A percentile compares a stretch with the other conserved stretches of the same genome.
Conservation (phyloP, 805 yeast species). For the Wickerhamiella occidentalis region DNA sequence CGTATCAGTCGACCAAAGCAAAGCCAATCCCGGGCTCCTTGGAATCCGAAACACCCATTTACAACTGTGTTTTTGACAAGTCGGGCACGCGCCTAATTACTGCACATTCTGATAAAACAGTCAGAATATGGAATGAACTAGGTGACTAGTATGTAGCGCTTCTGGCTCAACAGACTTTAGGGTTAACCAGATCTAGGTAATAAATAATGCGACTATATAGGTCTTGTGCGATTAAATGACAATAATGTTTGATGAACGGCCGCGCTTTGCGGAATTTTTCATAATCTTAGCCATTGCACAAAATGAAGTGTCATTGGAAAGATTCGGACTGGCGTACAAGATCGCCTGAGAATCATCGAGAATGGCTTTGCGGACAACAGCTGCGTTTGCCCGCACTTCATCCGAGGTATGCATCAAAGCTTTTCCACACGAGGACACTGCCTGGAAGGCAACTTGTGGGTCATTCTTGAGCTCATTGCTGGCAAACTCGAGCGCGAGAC, state of each 20-base stretch:
- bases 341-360: background rate
- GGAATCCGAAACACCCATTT: conserved; percentile 46
- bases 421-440: background rate
- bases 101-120: conserved; percentile 77
- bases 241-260: background rate
- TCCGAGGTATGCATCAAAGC: background rate
- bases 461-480: background rate
- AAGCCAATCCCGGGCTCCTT: conserved; percentile 58
- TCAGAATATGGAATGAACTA: conserved; percentile 48
- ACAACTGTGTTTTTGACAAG: conserved; percentile 42
- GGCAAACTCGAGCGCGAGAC: background rate
- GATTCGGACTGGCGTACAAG: background rate
- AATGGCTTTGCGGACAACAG: background rate
- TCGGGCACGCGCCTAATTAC: conserved; percentile 73
- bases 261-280: background rate
- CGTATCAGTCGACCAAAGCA: conserved; percentile 43
- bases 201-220: background rate
- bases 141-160: too few species aligned
- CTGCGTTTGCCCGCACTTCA: background rate
- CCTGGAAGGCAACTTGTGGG: background rate
- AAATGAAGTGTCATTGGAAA: background rate
- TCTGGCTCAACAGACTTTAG: background rate
- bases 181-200: background rate
- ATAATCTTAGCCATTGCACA: background rate
- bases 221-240: background rate